Evolutionary conservation across 2,329 filamentous ascomycete genomes (phyloP).

Genomic region (Aspergillus sp.): DNA sequence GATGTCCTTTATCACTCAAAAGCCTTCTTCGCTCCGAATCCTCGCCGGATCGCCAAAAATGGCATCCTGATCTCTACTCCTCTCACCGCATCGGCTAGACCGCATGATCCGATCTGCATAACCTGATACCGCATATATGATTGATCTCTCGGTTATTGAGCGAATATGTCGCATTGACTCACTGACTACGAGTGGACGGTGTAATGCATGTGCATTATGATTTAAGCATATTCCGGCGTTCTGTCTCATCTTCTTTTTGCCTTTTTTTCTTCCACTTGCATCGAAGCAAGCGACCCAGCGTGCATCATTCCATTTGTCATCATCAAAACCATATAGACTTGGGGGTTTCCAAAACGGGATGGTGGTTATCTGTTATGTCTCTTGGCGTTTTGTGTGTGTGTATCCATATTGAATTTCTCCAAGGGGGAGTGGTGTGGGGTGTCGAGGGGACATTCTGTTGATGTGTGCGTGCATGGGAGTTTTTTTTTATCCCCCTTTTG

Average conservation of each 20-base stretch:
- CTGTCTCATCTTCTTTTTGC: slow-evolving; percentile 3
- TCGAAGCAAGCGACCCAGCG: slow-evolving; percentile 21
- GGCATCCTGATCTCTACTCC: background rate
- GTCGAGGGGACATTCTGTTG: background rate
- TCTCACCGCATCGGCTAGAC: background rate
- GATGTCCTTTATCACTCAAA: background rate
- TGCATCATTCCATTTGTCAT: slow-evolving; percentile 12
- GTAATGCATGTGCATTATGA: slow-evolving; percentile 25
- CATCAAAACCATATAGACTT: slow-evolving; percentile 18
- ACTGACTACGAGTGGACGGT: slow-evolving; percentile 24
- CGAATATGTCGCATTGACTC: slow-evolving; percentile 15
- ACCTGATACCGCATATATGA: slow-evolving; percentile 14
- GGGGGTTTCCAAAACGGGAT: slow-evolving; percentile 5
- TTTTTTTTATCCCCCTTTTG: background rate
- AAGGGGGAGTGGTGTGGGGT: background rate
- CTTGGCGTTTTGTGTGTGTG: background rate
- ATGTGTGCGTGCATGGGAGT: background rate
- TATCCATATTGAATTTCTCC: background rate
- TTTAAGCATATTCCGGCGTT: slow-evolving; percentile 25
- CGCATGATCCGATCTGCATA: slow-evolving; percentile 20
- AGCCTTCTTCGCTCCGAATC: background rate
- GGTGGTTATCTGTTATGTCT: slow-evolving; percentile 4
- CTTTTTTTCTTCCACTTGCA: background rate
- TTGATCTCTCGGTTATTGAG: slow-evolving; percentile 15
- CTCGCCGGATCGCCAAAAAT: background rate